Evolutionary conservation across 805 yeast species (phyloP).

Genomic region (Cyberlindnera maclurae): DNA sequence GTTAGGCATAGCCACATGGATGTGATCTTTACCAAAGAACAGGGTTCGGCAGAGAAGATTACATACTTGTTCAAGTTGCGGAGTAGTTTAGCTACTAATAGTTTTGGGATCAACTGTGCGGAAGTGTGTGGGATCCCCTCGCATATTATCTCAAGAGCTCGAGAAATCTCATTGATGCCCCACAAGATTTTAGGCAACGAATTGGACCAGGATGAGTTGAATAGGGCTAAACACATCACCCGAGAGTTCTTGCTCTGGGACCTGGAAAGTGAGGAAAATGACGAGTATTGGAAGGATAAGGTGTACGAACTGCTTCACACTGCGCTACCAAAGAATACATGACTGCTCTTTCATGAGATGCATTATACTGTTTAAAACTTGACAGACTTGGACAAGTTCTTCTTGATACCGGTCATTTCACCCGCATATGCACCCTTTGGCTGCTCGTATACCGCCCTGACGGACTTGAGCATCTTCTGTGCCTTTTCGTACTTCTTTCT

Average conservation of each 20-base stretch:
- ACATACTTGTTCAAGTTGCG: slow-evolving; percentile 29
- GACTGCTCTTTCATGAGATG: background rate
- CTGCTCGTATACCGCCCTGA: slow-evolving; percentile 78
- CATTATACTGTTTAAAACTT: slow-evolving; percentile 38
- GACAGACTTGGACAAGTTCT: slow-evolving; percentile 83
- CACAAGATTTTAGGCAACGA: slow-evolving; percentile 10
- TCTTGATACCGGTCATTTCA: slow-evolving; percentile 95
- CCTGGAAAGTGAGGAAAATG: slow-evolving; percentile 3
- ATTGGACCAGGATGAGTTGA: background rate
- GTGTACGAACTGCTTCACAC: background rate
- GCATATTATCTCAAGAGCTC: slow-evolving; percentile 28
- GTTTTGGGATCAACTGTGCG: slow-evolving; percentile 38
- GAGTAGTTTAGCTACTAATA: slow-evolving; percentile 27
- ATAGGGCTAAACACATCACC: slow-evolving; percentile 11
- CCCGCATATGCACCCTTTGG: slow-evolving; percentile 82
- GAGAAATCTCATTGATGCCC: slow-evolving; percentile 15
- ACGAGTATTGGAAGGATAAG: background rate
- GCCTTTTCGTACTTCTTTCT: slow-evolving; percentile 95
- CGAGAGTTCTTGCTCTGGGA: slow-evolving; percentile 18
- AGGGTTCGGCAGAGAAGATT: slow-evolving; percentile 5
- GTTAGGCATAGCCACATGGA: slow-evolving; percentile 32
- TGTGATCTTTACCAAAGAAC: slow-evolving; percentile 16
- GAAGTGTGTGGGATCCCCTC: slow-evolving; percentile 28
- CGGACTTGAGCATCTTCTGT: slow-evolving; percentile 84
- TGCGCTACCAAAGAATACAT: background rate